These are phyloP conservation scores for Yarrowia bubula DNA, from an alignment of 805 yeast genomes.

Conservation along the genomic window DNA sequence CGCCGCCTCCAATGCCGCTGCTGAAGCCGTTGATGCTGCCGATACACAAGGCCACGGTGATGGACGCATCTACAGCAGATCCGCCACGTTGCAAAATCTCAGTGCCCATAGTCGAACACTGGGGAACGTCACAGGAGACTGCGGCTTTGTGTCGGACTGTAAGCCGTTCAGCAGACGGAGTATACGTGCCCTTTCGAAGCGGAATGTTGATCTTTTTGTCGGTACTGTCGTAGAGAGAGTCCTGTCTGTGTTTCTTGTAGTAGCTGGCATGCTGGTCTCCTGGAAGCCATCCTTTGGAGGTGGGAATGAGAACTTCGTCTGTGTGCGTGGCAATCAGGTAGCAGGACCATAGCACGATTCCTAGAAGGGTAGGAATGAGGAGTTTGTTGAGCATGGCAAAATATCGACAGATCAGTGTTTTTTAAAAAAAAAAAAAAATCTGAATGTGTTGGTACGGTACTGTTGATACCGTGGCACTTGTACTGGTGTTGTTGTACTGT, in stretches of 20 bases:
- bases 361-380: background rate
- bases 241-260: background rate
- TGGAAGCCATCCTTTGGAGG: background rate
- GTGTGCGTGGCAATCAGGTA: background rate
- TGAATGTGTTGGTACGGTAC: no score
- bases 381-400: background rate
- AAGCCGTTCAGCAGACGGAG: background rate
- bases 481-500: no score
- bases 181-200: slow-evolving; percentile 10
- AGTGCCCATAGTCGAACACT: slow-evolving; percentile 63
- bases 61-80: slow-evolving; percentile 91
- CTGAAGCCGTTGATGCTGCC: slow-evolving; percentile 80
- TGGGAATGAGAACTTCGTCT: background rate
- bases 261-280: slow-evolving; percentile 14
- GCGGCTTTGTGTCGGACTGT: slow-evolving; percentile 41
- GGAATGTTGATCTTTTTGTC: slow-evolving; percentile 27
- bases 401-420: no score
- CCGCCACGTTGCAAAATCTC: slow-evolving; percentile 56
- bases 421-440: background rate
- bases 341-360: background rate
- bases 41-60: slow-evolving; percentile 82
- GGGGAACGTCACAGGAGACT: slow-evolving; percentile 63
- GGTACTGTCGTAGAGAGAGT: background rate
- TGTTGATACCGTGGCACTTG: no score
- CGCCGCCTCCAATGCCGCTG: slow-evolving; percentile 94